phyloP scores from a whole-genome alignment of 2,329 filamentous ascomycete genomes.

The Malbranchea cinnamomea region DNA sequence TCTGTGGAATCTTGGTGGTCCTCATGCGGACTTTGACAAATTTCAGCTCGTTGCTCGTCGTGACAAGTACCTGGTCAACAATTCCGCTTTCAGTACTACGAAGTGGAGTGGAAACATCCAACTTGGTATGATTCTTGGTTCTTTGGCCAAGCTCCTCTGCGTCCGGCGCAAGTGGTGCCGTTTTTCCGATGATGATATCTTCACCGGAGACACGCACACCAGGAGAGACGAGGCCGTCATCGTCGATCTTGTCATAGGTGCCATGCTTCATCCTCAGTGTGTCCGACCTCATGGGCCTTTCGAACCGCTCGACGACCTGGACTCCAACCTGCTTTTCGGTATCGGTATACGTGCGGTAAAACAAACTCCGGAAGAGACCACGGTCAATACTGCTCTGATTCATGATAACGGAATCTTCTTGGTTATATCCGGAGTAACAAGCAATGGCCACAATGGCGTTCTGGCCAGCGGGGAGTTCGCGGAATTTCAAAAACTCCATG shows the following conservation, averaged over 20 bases:
- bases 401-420: constrained; percentile 99
- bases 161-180: constrained; percentile 82
- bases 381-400: constrained; percentile 98
- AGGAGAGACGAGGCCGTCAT: constrained; percentile 86
- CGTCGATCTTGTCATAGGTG: constrained; percentile 93
- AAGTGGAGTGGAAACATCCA: constrained; percentile 88
- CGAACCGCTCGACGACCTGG: constrained; percentile 82
- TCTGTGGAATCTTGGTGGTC: constrained; percentile 95
- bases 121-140: constrained; percentile 77
- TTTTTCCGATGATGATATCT: constrained; percentile 98
- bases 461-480: constrained; percentile 89
- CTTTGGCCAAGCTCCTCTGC: constrained; percentile 87
- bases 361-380: constrained; percentile 90
- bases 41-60: constrained; percentile 80
- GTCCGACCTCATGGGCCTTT: constrained; percentile 80
- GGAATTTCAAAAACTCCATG: constrained; percentile 98
- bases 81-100: constrained; percentile 95
- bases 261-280: constrained; percentile 88
- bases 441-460: constrained; percentile 97
- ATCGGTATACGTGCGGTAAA: constrained; percentile 95
- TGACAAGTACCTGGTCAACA: constrained; percentile 81
- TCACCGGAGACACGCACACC: constrained; percentile 92
- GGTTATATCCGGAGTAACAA: constrained; percentile 97
- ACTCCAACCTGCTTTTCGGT: constrained; percentile 93
- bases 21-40: constrained; percentile 96